Base-by-base conservation (phyloP, 495 filamentous ascomycete species). In the Penicillium cataractarum region DNA sequence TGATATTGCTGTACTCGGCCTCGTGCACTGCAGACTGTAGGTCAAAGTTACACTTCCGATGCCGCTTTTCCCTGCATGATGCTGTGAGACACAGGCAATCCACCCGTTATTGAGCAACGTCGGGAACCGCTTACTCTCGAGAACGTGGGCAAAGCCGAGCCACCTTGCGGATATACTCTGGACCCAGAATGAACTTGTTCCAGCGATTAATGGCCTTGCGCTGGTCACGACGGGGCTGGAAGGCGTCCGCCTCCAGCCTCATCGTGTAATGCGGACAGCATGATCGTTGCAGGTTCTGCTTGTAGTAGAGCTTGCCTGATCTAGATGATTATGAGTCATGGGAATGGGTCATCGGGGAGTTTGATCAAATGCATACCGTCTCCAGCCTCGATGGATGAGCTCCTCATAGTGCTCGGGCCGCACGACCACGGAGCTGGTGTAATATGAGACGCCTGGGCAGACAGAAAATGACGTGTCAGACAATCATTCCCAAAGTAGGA, bases 251-350 rank as follows among this genome's bases (percentile, higher is more conserved):
- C 71, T 94, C 88, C 50, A 97, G 82, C 56, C 95, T 88, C 64
- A 98, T 87, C 1, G 93, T 96, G 74, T 98, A 97, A 64, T 97
- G 92, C n/a, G 93, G 92, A 71, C 95, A 99, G 70, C 95, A 99
- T 58, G 92, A 91, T 58, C 87, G 78, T 49, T 78, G 83, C 67
- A 89, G 85, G 74, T 98, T 92, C 57, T 92, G 95, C 66, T 95
- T 92, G 80, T 99, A 99, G 65, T 97, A 84, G n/a, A 94, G 80
- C n/a, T 81, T 86, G 9, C 89, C 89, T 42, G 89, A 90, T 73
- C 88, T 89, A 60, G 54, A 67, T 55, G 52, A 48, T 44, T 52
- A 60, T 77, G 53, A 71, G 65, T 62, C 54, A 65, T 55, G 8
- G 42, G 42, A 60, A 29, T 22, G 33, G 57, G 12, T 33, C 27